Conservation (phyloP, 306 rosid species). For the Astragalus membranaceus region DNA sequence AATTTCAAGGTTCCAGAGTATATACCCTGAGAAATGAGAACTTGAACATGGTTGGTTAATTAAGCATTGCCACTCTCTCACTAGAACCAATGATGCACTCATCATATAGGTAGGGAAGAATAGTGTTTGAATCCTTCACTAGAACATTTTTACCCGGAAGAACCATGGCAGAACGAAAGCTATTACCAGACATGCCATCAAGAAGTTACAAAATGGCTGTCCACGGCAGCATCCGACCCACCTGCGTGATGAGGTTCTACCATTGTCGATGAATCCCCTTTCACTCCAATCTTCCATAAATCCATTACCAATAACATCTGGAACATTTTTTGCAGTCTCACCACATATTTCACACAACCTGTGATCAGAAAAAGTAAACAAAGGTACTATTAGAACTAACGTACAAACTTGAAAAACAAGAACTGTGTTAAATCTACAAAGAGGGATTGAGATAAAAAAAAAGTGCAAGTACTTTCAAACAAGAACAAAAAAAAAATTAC, state of each 20-base stretch:
- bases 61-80: conserved; percentile 9
- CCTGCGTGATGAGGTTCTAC: conserved; percentile 25
- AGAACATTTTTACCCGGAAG: conserved; percentile 72
- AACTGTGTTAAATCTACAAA: neutral
- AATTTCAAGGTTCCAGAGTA: conserved; percentile 20
- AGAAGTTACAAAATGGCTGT: conserved; percentile 88
- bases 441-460: neutral
- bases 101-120: conserved; percentile 18
- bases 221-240: conserved; percentile 58
- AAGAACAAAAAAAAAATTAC: too few species aligned
- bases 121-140: conserved; percentile 14
- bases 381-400: neutral
- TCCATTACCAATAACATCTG: conserved; percentile 34
- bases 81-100: conserved; percentile 15
- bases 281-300: conserved; percentile 81
- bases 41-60: conserved; percentile 21
- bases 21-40: neutral
- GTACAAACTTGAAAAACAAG: neutral
- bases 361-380: conserved; percentile 10
- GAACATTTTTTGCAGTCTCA: conserved; percentile 58
- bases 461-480: neutral
- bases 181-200: conserved; percentile 85
- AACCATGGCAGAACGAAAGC: conserved; percentile 95
- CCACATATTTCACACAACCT: conserved; percentile 90
- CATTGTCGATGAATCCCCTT: conserved; percentile 29